Base-by-base conservation (phyloP, 345 rosid genomes). In the Cardamine resedifolia region DNA sequence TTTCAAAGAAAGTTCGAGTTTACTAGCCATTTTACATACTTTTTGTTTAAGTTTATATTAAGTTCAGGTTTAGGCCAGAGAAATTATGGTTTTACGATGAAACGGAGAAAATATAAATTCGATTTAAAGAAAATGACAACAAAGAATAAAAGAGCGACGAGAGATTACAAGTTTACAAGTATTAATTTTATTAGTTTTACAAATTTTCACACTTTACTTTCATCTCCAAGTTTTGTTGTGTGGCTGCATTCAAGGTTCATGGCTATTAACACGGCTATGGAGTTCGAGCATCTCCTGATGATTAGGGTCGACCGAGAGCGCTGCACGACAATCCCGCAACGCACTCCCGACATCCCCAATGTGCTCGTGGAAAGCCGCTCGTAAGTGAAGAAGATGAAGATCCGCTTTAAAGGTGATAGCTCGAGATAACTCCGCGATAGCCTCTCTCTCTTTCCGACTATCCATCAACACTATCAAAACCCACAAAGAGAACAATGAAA, bases 341-440 rank as follows among this genome's bases (percentile, higher is more conserved):
- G 92, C 99, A 10, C 82, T 88, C 27, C 75, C 15, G 0, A 81
- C 96, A 64, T 91, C 93, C 2, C 96, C 90, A 0, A 80, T 74
- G 27, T 91, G 96, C 84, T 95, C 98, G 1, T 91, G 90, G 79
- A 95, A 95, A 21, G 99, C 98, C 0, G 99, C 99, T 23, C 98
- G 80, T 69, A 95, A 75, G 75, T 95, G 98, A 3, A 91, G 96
- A 44, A 95, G 96, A 76, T 95, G 96, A 66, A 91, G 87, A 71
- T 95, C 99, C 0, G 96, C 96, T 83, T 91, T 91, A 73, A 95
- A 95, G 7, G 92, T 84, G 21, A 95, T 87, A 26, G 97, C 99
- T 77, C 86, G 80, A 0, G 99, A 87, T 23, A 95, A 86, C 78
- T 95, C 99, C 0, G 86, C 83, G 1, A 95, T 95, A 28, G 99